phyloP scores from a whole-genome alignment of 805 yeast species.

The Candida xiaguanensis region DNA sequence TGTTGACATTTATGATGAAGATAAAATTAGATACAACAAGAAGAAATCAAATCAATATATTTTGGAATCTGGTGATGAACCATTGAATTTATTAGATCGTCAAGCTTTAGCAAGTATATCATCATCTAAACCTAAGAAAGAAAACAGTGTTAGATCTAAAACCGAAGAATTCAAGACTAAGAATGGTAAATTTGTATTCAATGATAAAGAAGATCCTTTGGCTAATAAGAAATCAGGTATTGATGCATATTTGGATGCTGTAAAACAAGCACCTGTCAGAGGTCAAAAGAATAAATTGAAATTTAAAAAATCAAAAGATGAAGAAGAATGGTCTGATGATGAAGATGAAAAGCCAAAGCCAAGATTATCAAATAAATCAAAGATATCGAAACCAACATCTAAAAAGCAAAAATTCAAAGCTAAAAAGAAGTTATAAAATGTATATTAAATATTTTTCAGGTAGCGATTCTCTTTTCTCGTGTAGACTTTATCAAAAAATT shows the following conservation, averaged over 20 bases:
- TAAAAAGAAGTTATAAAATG: slow-evolving; percentile 46
- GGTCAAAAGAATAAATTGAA: slow-evolving; percentile 91
- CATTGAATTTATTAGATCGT: slow-evolving; percentile 85
- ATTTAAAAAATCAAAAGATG: slow-evolving; percentile 63
- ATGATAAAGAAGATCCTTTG: slow-evolving; percentile 50
- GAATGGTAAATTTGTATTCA: slow-evolving; percentile 68
- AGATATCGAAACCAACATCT: slow-evolving; percentile 27
- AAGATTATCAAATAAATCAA: slow-evolving; percentile 16
- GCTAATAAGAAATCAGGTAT: slow-evolving; percentile 53
- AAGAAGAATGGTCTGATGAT: slow-evolving; percentile 46
- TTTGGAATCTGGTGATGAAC: slow-evolving; percentile 69
- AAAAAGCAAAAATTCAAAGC: slow-evolving; percentile 51
- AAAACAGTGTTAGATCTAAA: slow-evolving; percentile 20
- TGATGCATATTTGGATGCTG: slow-evolving; percentile 92
- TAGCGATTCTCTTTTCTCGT: slow-evolving; percentile 3
- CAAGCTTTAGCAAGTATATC: slow-evolving; percentile 84
- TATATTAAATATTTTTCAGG: slow-evolving; percentile 1
- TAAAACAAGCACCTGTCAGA: slow-evolving; percentile 87
- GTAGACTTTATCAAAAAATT: not conserved
- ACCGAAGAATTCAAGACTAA: slow-evolving; percentile 46
- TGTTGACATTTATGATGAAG: slow-evolving; percentile 40
- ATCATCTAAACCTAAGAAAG: slow-evolving; percentile 73
- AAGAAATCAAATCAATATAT: slow-evolving; percentile 57
- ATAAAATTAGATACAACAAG: slow-evolving; percentile 22
- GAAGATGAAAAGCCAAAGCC: slow-evolving; percentile 36